phyloP scores from a whole-genome alignment of 202 grass and related monocot genomes.

The Zizania palustris region DNA sequence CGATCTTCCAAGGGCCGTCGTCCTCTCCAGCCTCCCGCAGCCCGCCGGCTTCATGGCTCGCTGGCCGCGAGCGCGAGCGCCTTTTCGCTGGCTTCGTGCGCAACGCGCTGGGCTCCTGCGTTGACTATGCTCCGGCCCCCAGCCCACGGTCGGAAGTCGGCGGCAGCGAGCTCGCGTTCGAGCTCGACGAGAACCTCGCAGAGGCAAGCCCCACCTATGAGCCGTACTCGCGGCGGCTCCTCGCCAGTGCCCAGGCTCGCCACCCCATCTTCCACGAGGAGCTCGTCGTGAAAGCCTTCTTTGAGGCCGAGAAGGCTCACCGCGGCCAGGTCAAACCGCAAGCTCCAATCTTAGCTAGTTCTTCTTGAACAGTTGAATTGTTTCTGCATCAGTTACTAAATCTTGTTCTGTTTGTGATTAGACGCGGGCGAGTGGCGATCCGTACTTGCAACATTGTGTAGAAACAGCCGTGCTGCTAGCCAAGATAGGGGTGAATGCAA shows the following conservation, averaged over 20 bases:
- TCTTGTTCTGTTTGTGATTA: constrained; percentile 36
- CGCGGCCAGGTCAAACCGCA: constrained; percentile 66
- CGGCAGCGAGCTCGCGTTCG: constrained; percentile 64
- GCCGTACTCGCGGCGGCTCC: constrained; percentile 66
- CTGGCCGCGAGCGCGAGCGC: constrained; percentile 57
- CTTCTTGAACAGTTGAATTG: neutral
- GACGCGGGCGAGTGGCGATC: constrained; percentile 79
- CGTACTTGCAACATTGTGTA: constrained; percentile 88
- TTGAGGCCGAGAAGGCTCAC: constrained; percentile 91
- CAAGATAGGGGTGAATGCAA: constrained; percentile 67
- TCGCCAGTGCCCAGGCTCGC: constrained; percentile 66
- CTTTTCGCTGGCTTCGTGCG: constrained; percentile 70
- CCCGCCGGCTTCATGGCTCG: constrained; percentile 56
- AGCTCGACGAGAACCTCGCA: constrained; percentile 60
- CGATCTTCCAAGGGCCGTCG: constrained; percentile 74
- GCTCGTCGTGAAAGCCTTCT: constrained; percentile 87
- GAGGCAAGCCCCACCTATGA: constrained; percentile 59
- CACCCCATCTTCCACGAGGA: constrained; percentile 94
- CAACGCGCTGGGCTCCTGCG: constrained; percentile 78
- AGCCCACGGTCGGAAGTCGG: constrained; percentile 47
- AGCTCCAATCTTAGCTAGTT: neutral
- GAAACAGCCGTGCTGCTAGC: constrained; percentile 88
- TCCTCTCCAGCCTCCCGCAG: constrained; percentile 60
- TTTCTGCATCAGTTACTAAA: constrained; percentile 41
- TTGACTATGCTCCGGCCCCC: constrained; percentile 63